These are phyloP conservation scores for Colletotrichum sp. DNA, from an alignment of 2,329 filamentous ascomycete species.

Conservation along the genomic window DNA sequence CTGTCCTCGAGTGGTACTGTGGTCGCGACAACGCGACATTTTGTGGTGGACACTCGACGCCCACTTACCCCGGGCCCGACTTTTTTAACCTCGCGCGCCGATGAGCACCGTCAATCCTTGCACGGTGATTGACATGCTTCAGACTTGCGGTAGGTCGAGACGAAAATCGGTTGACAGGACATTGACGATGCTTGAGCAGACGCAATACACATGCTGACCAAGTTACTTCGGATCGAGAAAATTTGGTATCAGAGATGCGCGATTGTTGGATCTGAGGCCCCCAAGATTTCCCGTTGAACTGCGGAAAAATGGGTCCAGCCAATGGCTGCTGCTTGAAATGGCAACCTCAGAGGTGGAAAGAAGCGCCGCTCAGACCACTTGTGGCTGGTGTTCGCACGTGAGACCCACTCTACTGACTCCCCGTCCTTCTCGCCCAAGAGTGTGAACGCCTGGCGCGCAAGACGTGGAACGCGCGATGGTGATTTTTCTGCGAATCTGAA, in stretches of 20 bases:
- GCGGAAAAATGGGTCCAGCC: background rate
- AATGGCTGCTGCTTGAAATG: background rate
- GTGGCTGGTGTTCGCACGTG: constrained; percentile 23
- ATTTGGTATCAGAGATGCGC: background rate
- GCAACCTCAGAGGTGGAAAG: background rate
- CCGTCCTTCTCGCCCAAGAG: constrained; percentile 4
- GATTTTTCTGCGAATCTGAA: constrained; percentile 19
- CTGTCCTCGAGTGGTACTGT: background rate
- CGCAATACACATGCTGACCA: background rate
- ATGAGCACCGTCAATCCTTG: constrained; percentile 22
- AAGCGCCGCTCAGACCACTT: constrained; percentile 8
- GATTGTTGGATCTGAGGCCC: background rate
- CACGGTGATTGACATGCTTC: constrained; percentile 6
- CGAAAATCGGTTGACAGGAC: constrained; percentile 7
- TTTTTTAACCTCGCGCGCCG: constrained; percentile 17
- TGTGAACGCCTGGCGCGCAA: constrained; percentile 11
- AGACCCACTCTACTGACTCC: constrained; percentile 22
- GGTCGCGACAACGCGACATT: constrained; percentile 8
- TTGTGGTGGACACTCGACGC: constrained; percentile 19
- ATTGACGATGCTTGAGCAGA: background rate
- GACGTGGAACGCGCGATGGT: constrained; percentile 12
- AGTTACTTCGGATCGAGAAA: background rate
- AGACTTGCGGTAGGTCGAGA: constrained; percentile 10
- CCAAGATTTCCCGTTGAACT: background rate
- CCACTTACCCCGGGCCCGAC: constrained; percentile 19